Evolutionary conservation across 2,329 filamentous ascomycete species (phyloP).

Genomic region (Helotiales sp.): DNA sequence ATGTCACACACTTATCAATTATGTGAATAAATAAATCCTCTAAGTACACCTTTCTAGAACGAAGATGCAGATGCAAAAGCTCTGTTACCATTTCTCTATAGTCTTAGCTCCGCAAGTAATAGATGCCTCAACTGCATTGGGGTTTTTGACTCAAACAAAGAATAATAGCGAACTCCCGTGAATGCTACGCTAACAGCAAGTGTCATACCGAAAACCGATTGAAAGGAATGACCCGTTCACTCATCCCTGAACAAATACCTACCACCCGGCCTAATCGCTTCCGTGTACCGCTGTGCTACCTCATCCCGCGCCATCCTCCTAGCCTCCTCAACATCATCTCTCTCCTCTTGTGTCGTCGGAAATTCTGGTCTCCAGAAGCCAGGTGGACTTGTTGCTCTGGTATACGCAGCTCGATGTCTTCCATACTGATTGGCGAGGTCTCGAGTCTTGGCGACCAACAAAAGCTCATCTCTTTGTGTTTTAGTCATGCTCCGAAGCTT

Average conservation of each 20-base stretch:
- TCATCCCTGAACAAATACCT: conserved; percentile 84
- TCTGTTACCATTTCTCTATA: no score
- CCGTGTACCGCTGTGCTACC: conserved; percentile 72
- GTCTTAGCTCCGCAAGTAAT: no score
- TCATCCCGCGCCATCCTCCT: conserved; percentile 61
- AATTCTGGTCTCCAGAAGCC: conserved; percentile 93
- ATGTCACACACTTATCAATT: no score
- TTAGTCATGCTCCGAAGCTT: conserved; percentile 59
- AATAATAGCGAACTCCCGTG: not conserved
- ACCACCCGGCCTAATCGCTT: conserved; percentile 77
- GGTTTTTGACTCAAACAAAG: no score
- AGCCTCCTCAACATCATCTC: conserved; percentile 64
- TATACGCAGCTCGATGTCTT: conserved; percentile 74
- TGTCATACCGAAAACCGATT: no score
- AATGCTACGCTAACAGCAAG: no score
- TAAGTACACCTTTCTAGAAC: no score
- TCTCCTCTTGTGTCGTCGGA: conserved; percentile 79
- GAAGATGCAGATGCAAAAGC: no score
- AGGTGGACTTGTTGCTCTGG: conserved; percentile 71
- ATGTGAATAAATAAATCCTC: no score
- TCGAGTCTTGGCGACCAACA: conserved; percentile 75
- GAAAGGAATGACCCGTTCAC: no score
- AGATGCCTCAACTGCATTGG: no score
- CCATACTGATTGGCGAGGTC: conserved; percentile 74
- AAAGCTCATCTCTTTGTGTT: conserved; percentile 62